Base-by-base conservation (phyloP, 805 yeast genomes). In the Teunomyces pallodes region DNA sequence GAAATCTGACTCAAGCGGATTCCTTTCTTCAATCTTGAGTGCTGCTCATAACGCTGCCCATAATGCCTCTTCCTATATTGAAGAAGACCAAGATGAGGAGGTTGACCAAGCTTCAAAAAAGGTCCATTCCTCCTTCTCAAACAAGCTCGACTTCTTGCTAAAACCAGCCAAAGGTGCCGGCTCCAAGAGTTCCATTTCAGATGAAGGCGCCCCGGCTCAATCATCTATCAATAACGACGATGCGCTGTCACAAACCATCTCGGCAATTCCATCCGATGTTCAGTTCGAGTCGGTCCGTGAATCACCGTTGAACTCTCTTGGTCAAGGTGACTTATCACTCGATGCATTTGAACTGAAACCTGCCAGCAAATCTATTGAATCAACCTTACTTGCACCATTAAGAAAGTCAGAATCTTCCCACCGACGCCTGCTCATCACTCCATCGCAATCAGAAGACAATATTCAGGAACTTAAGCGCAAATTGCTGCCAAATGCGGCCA, bases 11-110 rank as follows among this genome's bases (percentile, higher is more conserved):
- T 49, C 57, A 42, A 51, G 53, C 42, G 79, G 82, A 2, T 52
- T 79, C 10, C 54, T 79, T 1, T 72, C 79, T 1, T 60, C 81
- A 1, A 56, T 79, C 16, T 49, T 79, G 36, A 66, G 72, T 13
- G 77, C 76, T 9, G 82, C 82, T 4, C 80, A 75, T 50, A 73
- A 65, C 46, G 81, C 79, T 2, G 76, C 77, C 2, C 56, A 55
- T 46, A 58, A 60, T 14, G 47, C 50, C 13, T 31, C 47, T 6
- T 38, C 50, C 9, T 41, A 53, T 9, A 42, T 46, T 12, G 57
- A 53, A n/a, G 50, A 50, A 12, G 53, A 48, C 8, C 46, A 45
- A 16, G 24, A 28, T 10, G 26, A 32, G n/a, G 26, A 16, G 1
- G 39, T 17, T 13, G 26, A 36, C 35, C 29, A 16, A 12, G 38